A percentile compares a stretch with the other conserved stretches of the same genome.
Evolutionary conservation across 441 rosid species (phyloP).

Genomic region (Gossypium trilobum): DNA sequence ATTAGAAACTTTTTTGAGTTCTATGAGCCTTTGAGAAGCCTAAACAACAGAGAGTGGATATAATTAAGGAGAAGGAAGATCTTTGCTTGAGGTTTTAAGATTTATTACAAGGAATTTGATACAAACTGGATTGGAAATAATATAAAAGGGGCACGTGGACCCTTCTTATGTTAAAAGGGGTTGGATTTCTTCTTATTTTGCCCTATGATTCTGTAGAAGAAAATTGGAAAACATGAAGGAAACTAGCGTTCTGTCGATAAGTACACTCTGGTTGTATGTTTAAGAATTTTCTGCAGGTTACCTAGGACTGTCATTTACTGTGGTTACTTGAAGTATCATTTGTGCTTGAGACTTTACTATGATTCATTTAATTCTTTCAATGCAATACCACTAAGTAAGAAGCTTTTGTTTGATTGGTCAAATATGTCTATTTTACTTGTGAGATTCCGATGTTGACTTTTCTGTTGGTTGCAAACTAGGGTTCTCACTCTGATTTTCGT

Average conservation of each 20-base stretch:
- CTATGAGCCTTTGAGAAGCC: background rate
- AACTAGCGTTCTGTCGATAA: background rate
- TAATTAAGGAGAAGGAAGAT: background rate
- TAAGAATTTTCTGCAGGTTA: background rate
- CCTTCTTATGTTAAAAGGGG: background rate
- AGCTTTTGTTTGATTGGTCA: background rate
- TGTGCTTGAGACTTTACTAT: slow-evolving; percentile 9
- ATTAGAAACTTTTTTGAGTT: background rate
- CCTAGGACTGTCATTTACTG: background rate
- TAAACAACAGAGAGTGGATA: background rate
- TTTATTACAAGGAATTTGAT: background rate
- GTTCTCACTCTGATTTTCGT: slow-evolving; percentile 45
- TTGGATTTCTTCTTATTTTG: background rate
- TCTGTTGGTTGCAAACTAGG: slow-evolving; percentile 47
- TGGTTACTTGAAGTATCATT: background rate
- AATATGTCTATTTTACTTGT: background rate
- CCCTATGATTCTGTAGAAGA: background rate
- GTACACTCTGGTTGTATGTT: background rate
- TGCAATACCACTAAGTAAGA: background rate
- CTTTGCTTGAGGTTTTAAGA: background rate
- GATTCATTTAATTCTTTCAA: background rate
- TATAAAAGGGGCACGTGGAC: background rate
- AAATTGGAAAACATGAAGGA: background rate
- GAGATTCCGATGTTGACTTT: background rate
- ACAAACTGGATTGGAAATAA: background rate